These are phyloP conservation scores for Kodamaea sp. DNA, from an alignment of 1,139 yeast species.

Conservation along the genomic window DNA sequence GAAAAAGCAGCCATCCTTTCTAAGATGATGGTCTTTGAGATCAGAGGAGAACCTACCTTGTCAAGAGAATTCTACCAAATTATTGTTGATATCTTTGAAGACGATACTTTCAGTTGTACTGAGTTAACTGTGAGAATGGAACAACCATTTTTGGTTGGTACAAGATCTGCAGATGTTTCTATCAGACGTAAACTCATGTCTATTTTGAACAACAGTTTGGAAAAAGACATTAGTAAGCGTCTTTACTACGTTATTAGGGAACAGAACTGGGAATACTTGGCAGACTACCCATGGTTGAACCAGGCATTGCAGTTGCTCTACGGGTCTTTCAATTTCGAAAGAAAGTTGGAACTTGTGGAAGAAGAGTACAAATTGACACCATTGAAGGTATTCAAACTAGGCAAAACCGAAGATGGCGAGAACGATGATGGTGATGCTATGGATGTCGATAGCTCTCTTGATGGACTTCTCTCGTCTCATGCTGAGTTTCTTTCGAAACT, in stretches of 20 bases:
- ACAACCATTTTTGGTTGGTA: conserved; percentile 94
- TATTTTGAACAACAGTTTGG: conserved; percentile 78
- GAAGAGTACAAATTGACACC: conserved; percentile 60
- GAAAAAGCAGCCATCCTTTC: conserved; percentile 94
- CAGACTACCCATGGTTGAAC: conserved; percentile 92
- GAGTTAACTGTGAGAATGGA: conserved; percentile 96
- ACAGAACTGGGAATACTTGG: conserved; percentile 95
- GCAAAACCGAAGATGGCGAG: neutral
- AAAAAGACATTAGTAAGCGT: conserved; percentile 75
- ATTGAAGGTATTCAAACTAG: conserved; percentile 42
- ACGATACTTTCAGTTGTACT: conserved; percentile 74
- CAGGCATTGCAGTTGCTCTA: conserved; percentile 88
- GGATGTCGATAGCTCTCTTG: conserved; percentile 27
- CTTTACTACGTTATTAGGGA: conserved; percentile 83
- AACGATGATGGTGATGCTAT: conserved; percentile 17
- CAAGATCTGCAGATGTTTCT: conserved; percentile 74
- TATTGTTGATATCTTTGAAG: conserved; percentile 85
- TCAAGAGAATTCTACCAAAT: conserved; percentile 83
- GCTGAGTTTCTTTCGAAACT: conserved; percentile 50
- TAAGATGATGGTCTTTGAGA: conserved; percentile 92
- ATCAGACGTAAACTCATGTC: conserved; percentile 80
- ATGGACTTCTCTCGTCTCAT: conserved; percentile 51
- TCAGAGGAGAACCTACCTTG: conserved; percentile 79
- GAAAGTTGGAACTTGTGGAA: conserved; percentile 43
- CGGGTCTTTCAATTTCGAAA: conserved; percentile 67